These are phyloP conservation scores for Verticillium albo-atrum DNA, from an alignment of 2,329 filamentous ascomycete species.

Conservation along the genomic window DNA sequence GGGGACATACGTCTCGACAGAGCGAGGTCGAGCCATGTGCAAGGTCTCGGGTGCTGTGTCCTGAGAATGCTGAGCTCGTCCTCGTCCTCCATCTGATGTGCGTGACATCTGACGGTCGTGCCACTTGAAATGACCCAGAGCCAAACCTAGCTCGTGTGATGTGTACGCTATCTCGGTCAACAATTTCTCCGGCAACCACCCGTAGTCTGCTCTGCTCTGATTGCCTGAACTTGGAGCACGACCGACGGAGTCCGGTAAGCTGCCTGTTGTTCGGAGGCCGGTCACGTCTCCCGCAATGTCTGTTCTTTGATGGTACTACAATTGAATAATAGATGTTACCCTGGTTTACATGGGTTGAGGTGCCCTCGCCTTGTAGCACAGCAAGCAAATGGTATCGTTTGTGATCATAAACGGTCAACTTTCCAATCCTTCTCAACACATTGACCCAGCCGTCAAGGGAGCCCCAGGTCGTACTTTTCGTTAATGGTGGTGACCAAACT, in stretches of 20 bases:
- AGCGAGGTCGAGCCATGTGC: not conserved
- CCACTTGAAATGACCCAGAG: not conserved
- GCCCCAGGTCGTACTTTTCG: not conserved
- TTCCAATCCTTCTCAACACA: not conserved
- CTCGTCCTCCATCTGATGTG: not conserved
- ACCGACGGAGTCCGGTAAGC: too few species aligned
- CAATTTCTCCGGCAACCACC: not conserved
- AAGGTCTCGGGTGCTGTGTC: not conserved
- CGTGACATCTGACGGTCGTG: not conserved
- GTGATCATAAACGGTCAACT: not conserved
- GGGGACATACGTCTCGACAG: not conserved
- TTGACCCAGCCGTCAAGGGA: not conserved
- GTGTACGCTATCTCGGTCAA: not conserved
- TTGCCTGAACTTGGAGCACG: too few species aligned
- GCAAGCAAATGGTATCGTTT: not conserved
- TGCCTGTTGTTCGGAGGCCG: too few species aligned
- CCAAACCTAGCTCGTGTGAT: not conserved
- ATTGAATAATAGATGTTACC: too few species aligned
- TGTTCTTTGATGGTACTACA: too few species aligned
- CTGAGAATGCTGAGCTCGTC: not conserved
- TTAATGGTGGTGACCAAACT: slow-evolving; percentile 70
- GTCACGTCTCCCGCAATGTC: too few species aligned
- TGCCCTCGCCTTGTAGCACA: not conserved
- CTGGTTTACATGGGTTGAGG: not conserved
- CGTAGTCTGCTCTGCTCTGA: too few species aligned